Percentiles rank a stretch among this genome's conserved stretches.
Conservation (phyloP, 345 rosid species). For the Garcia nutans region DNA sequence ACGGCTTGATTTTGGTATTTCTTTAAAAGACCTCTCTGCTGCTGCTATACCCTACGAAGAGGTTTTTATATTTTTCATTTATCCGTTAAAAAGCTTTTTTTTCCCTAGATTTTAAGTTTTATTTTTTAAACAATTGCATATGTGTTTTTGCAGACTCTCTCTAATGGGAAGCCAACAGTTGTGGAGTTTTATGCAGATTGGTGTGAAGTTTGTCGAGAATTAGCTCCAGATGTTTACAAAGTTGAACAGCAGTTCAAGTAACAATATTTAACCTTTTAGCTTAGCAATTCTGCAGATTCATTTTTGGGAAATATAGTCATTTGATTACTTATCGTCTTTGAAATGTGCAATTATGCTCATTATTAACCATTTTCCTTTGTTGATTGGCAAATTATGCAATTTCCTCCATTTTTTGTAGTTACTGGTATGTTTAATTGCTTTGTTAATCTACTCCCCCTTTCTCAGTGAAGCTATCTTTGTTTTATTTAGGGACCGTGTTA, state of each 20-base stretch:
- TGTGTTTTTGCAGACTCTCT: slow-evolving; percentile 55
- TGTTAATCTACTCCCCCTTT: not conserved
- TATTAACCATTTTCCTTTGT: not conserved
- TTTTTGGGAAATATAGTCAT: not conserved
- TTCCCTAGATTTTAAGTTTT: not conserved
- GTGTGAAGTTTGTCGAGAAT: slow-evolving; percentile 94
- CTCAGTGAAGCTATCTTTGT: not conserved
- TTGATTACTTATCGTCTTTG: not conserved
- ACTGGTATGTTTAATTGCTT: not conserved
- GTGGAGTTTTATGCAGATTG: slow-evolving; percentile 97
- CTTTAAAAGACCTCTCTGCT: slow-evolving; percentile 70
- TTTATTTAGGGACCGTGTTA: slow-evolving; percentile 70
- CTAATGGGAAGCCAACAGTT: slow-evolving; percentile 94
- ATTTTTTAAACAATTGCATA: not conserved
- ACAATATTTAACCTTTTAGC: slow-evolving; percentile 9
- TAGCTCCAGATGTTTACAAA: slow-evolving; percentile 92
- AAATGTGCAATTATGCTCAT: not conserved
- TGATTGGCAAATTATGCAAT: not conserved
- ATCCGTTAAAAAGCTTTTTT: not conserved
- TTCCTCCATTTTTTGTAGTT: not conserved
- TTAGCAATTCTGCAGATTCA: not conserved
- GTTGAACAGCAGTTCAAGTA: slow-evolving; percentile 93
- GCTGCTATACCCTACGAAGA: slow-evolving; percentile 70
- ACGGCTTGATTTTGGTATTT: slow-evolving; percentile 74
- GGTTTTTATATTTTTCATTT: slow-evolving; percentile 30